These are phyloP conservation scores for Xylariomycetidae sp. DNA, from an alignment of 2,329 filamentous ascomycete genomes.

Conservation along the genomic window DNA sequence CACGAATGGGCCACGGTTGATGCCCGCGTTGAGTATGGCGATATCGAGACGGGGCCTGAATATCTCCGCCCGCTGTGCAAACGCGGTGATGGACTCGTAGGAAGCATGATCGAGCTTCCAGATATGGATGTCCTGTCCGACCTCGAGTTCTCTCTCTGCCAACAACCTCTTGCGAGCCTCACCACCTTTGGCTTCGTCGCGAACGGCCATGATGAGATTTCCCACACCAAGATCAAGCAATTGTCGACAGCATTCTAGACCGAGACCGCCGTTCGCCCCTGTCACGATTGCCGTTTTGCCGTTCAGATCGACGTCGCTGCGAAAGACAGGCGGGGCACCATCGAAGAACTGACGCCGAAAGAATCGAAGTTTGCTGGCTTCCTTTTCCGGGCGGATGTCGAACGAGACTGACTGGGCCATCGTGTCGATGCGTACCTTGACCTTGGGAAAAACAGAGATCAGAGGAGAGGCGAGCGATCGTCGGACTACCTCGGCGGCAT, in stretches of 20 bases:
- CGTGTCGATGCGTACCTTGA: too few relatives aligned
- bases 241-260: conserved; percentile 26
- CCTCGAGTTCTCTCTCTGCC: background rate
- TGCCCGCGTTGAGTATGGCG: conserved; percentile 30
- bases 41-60: conserved; percentile 31
- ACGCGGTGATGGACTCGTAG: conserved; percentile 32
- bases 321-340: background rate
- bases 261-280: conserved; percentile 28
- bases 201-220: conserved; percentile 28
- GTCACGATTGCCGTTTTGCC: conserved; percentile 22
- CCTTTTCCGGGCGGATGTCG: conserved; percentile 8
- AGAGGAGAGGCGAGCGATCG: too few relatives aligned
- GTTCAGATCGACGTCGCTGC: background rate
- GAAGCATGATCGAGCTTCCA: conserved; percentile 35
- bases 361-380: conserved; percentile 5
- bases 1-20: conserved; percentile 13
- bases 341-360: conserved; percentile 6
- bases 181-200: conserved; percentile 22
- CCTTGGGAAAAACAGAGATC: too few relatives aligned
- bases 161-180: background rate
- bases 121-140: conserved; percentile 25
- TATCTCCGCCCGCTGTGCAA: conserved; percentile 24
- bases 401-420: too few relatives aligned
- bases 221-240: conserved; percentile 22
- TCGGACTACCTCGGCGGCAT: too few relatives aligned